Base-by-base conservation (phyloP, 805 yeast species). In the Monosporozyma aerobia region DNA sequence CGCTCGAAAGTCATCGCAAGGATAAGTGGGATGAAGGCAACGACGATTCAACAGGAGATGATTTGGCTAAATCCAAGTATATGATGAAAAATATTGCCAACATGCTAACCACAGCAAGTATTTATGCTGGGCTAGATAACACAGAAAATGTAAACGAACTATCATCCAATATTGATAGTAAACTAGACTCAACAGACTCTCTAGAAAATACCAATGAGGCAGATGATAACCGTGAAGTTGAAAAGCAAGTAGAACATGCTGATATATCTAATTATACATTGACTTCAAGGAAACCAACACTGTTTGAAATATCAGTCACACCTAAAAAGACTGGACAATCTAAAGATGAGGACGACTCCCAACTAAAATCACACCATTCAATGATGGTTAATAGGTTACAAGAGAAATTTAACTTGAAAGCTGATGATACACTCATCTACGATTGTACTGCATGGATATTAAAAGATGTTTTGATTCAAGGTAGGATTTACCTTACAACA, bases 391-490 rank as follows among this genome's bases (percentile, higher is more conserved):
- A 11, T 7, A 52, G 49, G 19, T 39, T 52, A 37, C 52, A 44
- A 27, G 32, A 51, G 6, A 54, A 54, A 25, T 77, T 78, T 58
- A 74, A 73, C 4, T 66, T 84, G n/a, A 64, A 68, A n/a, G 77
- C 74, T 22, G 74, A 75, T 43, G 90, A 84, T 58, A 66, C 67
- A n/a, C 75, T 83, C 54, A 59, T 77, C 33, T 77, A 76, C n/a
- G 86, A 82, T 56, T 85, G 76, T 60, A 77, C 84, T 2, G 81
- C 90, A 32, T 90, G 96, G 96, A 71, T 90, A 39, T 73, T 89
- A 53, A 79, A 82, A 54, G 95, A 87, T 60, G 94, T 90, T 0
- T 71, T 92, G 29, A 70, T 90, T 27, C 97, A 89, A 67, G 98
- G 98, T 2, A 90, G 86, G 60, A 66, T 90, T 16, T 85, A 85